Percentiles rank a stretch among this genome's conserved stretches.
Conservation (phyloP, 768 basidiomycete species). For the Saitozyma podzolica region DNA sequence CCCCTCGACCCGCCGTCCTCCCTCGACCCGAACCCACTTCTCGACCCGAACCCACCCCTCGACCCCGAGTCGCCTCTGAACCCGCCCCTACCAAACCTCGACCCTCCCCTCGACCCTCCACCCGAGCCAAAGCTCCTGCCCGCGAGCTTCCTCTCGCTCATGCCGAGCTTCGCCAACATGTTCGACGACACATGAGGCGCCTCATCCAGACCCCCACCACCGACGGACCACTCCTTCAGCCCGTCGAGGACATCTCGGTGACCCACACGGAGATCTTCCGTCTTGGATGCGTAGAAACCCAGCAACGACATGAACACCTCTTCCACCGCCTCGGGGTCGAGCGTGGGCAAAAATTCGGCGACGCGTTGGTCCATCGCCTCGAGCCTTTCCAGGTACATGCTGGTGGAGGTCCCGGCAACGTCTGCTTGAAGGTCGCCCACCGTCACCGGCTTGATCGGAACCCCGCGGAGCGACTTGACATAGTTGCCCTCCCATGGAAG, state of each 20-base stretch:
- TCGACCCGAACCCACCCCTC: not conserved
- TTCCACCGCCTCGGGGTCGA: constrained; percentile 60
- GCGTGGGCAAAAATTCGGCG: constrained; percentile 38
- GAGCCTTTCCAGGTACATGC: constrained; percentile 55
- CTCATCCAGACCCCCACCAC: constrained; percentile 59
- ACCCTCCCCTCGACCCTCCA: not conserved
- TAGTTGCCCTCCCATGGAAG: constrained; percentile 77
- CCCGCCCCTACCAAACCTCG: constrained; percentile 7
- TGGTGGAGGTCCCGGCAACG: constrained; percentile 57
- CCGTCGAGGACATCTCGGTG: constrained; percentile 60
- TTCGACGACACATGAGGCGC: constrained; percentile 60
- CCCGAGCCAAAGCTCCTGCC: not conserved
- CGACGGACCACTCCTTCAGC: constrained; percentile 64
- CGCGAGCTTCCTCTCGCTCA: constrained; percentile 27
- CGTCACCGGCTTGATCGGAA: constrained; percentile 69
- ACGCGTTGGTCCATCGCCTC: constrained; percentile 49
- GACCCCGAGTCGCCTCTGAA: constrained; percentile 4
- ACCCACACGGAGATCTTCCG: constrained; percentile 57
- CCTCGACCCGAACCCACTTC: too few relatives aligned
- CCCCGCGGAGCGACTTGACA: constrained; percentile 62
- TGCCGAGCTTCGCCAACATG: constrained; percentile 58
- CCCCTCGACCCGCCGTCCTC: too few relatives aligned
- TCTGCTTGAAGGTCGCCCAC: constrained; percentile 58
- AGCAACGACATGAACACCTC: constrained; percentile 68
- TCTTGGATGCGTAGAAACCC: constrained; percentile 68